A percentile compares a stretch with the other conserved stretches of the same genome.
These are phyloP conservation scores for Chalara sp. DNA, from an alignment of 2,329 filamentous ascomycete genomes.

Conservation along the genomic window DNA sequence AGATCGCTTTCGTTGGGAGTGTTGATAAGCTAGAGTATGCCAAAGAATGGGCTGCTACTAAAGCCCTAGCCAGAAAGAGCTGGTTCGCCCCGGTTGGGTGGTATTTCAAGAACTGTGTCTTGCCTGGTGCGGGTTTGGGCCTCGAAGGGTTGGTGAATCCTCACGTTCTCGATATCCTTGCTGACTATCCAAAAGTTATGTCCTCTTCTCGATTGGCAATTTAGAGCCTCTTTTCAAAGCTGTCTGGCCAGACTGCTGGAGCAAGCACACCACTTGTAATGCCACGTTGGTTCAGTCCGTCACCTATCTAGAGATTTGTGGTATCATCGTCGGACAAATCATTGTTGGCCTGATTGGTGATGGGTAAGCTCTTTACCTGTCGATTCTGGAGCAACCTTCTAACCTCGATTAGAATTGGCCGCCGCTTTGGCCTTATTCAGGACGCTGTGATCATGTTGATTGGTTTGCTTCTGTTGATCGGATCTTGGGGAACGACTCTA, in stretches of 20 bases:
- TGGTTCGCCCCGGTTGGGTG: conserved; percentile 76
- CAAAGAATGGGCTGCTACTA: conserved; percentile 60
- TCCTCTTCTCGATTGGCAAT: conserved; percentile 95
- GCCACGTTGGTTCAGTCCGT: conserved; percentile 77
- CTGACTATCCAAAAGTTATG: conserved; percentile 53
- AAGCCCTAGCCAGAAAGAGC: conserved; percentile 78
- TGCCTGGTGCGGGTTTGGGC: conserved; percentile 86
- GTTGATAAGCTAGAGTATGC: conserved; percentile 66
- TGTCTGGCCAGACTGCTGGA: conserved; percentile 77
- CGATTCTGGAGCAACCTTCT: conserved; percentile 1
- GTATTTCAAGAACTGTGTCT: conserved; percentile 86
- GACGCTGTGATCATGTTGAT: conserved; percentile 93
- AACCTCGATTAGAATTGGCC: conserved; percentile 61
- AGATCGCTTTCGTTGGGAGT: conserved; percentile 66
- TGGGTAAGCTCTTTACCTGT: conserved; percentile 38
- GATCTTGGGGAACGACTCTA: conserved; percentile 78
- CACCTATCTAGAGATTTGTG: conserved; percentile 86
- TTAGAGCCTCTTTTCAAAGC: conserved; percentile 73
- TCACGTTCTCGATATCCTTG: not conserved
- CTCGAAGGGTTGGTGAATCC: conserved; percentile 61
- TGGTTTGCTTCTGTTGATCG: conserved; percentile 85
- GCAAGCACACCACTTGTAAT: conserved; percentile 55
- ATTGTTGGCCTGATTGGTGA: conserved; percentile 75
- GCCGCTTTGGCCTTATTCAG: conserved; percentile 92
- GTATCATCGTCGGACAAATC: conserved; percentile 92